These are phyloP conservation scores for Gonapodya prolifera DNA, from an alignment of 192 early-diverging fungal genomes.

Conservation along the genomic window DNA sequence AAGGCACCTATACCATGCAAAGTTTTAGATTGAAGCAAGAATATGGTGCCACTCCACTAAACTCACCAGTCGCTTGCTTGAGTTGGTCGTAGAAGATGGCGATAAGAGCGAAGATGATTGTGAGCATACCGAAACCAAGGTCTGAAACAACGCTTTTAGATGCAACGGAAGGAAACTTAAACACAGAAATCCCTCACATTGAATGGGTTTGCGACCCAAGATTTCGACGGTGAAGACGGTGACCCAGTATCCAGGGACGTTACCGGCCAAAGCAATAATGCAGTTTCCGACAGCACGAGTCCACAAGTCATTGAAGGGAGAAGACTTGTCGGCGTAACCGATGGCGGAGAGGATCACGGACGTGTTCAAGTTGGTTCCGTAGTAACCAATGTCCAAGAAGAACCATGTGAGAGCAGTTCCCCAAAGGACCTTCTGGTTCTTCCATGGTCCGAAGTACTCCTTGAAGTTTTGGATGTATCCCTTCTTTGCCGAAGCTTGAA, in stretches of 20 bases:
- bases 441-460: conserved; percentile 62
- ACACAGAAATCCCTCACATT: conserved; percentile 20
- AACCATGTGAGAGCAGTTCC: conserved; percentile 68
- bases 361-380: conserved; percentile 72
- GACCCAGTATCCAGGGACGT: conserved; percentile 94
- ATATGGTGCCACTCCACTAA: conserved; percentile 46
- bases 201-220: conserved; percentile 85
- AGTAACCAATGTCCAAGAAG: conserved; percentile 63
- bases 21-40: conserved; percentile 50
- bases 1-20: conserved; percentile 63
- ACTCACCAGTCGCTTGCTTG: conserved; percentile 21
- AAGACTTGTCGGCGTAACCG: conserved; percentile 39
- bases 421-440: conserved; percentile 66
- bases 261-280: conserved; percentile 74
- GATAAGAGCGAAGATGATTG: conserved; percentile 59
- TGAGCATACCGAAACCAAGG: conserved; percentile 69
- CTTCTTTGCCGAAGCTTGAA: conserved; percentile 1
- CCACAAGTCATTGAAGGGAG: conserved; percentile 39
- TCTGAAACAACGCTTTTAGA: conserved; percentile 12
- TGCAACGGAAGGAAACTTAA: background rate
- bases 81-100: conserved; percentile 4
- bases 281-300: conserved; percentile 67
- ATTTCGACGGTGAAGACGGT: conserved; percentile 77
- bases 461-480: conserved; percentile 26
- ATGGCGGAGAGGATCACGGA: conserved; percentile 59